phyloP scores from a whole-genome alignment of 176 grass and related monocot genomes.

The Triticum turgidum region DNA sequence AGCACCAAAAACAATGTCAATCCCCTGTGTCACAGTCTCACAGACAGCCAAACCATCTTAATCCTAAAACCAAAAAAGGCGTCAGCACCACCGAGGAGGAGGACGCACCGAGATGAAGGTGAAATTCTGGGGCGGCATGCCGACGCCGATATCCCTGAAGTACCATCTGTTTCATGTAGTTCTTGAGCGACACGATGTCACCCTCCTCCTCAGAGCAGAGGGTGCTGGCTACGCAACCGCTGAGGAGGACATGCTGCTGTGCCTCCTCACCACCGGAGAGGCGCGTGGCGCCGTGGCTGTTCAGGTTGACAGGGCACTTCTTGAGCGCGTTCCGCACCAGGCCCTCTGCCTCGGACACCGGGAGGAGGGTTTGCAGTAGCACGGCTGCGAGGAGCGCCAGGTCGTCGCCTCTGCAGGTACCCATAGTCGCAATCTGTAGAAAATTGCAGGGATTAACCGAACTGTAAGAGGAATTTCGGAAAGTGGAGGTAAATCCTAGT shows the following conservation, averaged over 20 bases:
- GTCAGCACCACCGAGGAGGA: too few relatives aligned
- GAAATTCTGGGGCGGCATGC: slow-evolving; percentile 80
- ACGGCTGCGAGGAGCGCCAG: slow-evolving; percentile 44
- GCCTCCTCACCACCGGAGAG: slow-evolving; percentile 40
- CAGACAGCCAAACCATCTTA: too few relatives aligned
- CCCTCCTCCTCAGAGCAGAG: slow-evolving; percentile 14
- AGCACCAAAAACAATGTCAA: too few relatives aligned
- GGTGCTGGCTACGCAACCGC: slow-evolving; percentile 9
- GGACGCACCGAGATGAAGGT: slow-evolving; percentile 63
- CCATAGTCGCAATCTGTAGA: slow-evolving; percentile 50
- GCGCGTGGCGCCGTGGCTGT: slow-evolving; percentile 42
- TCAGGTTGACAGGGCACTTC: slow-evolving; percentile 52
- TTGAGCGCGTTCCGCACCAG: slow-evolving; percentile 65
- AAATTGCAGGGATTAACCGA: background rate
- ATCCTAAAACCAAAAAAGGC: too few relatives aligned
- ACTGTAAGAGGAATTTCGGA: background rate
- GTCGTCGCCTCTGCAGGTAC: slow-evolving; percentile 22
- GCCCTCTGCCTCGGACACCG: slow-evolving; percentile 40
- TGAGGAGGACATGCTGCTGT: background rate
- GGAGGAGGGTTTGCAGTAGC: slow-evolving; percentile 44
- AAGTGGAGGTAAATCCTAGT: background rate
- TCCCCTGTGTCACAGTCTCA: too few relatives aligned
- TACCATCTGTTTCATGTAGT: slow-evolving; percentile 96
- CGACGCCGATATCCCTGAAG: slow-evolving; percentile 87
- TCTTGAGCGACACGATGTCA: slow-evolving; percentile 78